Evolutionary conservation across 2,329 filamentous ascomycete genomes (phyloP).

Genomic region (Nigrograna mackinnonii): DNA sequence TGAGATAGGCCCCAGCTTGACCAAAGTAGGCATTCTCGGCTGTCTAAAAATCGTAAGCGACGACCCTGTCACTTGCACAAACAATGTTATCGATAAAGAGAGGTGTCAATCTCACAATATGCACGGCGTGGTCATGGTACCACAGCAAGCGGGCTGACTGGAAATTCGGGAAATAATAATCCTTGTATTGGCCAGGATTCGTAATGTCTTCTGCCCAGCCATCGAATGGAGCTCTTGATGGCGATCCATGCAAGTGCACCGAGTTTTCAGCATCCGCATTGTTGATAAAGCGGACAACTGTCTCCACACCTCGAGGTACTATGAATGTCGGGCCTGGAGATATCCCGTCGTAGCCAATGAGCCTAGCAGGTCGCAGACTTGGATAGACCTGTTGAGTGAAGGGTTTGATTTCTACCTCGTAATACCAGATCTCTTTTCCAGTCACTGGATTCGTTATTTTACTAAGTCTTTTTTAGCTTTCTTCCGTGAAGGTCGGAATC

Average conservation of each 20-base stretch:
- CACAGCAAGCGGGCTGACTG: conserved; percentile 59
- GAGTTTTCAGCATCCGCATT: conserved; percentile 48
- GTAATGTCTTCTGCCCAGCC: conserved; percentile 60
- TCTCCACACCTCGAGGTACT: conserved; percentile 52
- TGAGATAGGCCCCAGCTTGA: conserved; percentile 60
- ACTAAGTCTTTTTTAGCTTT: conserved; percentile 15
- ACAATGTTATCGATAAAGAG: conserved; percentile 46
- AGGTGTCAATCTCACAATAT: conserved; percentile 43
- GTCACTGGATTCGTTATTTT: conserved; percentile 35
- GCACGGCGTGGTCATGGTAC: conserved; percentile 53
- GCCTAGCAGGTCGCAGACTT: conserved; percentile 40
- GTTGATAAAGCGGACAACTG: conserved; percentile 59
- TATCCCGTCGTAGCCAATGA: conserved; percentile 59
- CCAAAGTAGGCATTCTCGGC: conserved; percentile 61
- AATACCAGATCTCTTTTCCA: conserved; percentile 49
- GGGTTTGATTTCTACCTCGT: conserved; percentile 47
- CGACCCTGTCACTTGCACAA: conserved; percentile 40
- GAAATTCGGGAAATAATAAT: conserved; percentile 65
- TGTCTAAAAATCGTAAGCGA: conserved; percentile 60
- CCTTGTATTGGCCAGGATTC: conserved; percentile 58
- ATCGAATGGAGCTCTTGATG: conserved; percentile 49
- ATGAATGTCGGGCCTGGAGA: conserved; percentile 59
- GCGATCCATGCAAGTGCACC: conserved; percentile 60
- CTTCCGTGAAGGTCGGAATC: neutral
- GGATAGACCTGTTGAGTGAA: conserved; percentile 50